Conservation (phyloP, 495 filamentous ascomycete genomes). For the Daldinia bambusicola region DNA sequence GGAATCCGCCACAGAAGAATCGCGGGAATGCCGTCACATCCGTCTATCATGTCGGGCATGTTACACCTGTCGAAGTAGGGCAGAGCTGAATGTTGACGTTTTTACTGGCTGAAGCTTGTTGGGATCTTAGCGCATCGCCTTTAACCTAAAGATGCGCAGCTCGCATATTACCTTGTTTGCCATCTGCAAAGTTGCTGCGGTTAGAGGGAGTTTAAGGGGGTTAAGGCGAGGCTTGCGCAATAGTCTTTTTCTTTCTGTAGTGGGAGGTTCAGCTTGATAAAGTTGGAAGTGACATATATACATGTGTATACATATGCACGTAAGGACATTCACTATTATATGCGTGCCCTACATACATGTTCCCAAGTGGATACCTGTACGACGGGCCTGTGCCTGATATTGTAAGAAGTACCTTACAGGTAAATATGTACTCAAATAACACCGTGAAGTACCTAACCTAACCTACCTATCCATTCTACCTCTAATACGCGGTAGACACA, state of each 20-base stretch:
- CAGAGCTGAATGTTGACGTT: conserved; percentile 32
- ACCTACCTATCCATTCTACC: too few relatives aligned
- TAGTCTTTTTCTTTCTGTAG: not conserved
- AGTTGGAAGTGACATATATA: not conserved
- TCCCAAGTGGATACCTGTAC: not conserved
- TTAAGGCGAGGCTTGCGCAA: conserved; percentile 19
- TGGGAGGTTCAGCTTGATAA: conserved; percentile 6
- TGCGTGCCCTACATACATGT: conserved; percentile 3
- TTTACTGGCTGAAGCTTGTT: conserved; percentile 20
- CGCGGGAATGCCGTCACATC: conserved; percentile 30
- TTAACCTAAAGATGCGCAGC: conserved; percentile 24
- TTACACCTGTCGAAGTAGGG: conserved; percentile 14
- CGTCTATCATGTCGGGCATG: conserved; percentile 10
- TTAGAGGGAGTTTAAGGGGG: not conserved
- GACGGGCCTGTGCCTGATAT: not conserved
- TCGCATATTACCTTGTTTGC: conserved; percentile 16
- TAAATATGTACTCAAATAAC: too few relatives aligned
- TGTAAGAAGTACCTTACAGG: not conserved
- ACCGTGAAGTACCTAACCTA: too few relatives aligned
- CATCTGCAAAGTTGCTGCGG: conserved; percentile 17
- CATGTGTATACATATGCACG: not conserved
- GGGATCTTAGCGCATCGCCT: conserved; percentile 13
- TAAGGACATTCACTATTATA: conserved; percentile 9
- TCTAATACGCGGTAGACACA: not conserved
- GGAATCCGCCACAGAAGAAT: conserved; percentile 30